phyloP scores from a whole-genome alignment of 2,329 filamentous ascomycete species.

The Aspergillus ibericus region DNA sequence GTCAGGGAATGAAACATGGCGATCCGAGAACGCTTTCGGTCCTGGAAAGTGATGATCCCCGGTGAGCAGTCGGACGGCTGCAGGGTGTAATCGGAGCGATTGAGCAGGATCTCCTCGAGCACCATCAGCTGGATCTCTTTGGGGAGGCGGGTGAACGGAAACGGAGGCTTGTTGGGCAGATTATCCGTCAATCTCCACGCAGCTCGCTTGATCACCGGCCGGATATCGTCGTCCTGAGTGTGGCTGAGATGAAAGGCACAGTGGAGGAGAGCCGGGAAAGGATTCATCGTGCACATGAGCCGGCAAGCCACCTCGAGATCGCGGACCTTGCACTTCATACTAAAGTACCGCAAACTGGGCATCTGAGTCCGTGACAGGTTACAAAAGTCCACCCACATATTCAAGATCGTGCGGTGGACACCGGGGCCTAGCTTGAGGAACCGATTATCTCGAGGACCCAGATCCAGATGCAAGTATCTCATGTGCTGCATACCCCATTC shows the following conservation, averaged over 20 bases:
- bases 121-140: slow-evolving; percentile 30
- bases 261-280: slow-evolving; percentile 21
- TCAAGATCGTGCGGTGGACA: slow-evolving; percentile 16
- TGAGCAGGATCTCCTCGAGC: slow-evolving; percentile 19
- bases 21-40: slow-evolving; percentile 15
- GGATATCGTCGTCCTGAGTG: slow-evolving; percentile 14
- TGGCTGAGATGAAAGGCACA: slow-evolving; percentile 24
- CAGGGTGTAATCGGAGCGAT: slow-evolving; percentile 17
- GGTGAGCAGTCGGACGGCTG: not conserved
- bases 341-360: slow-evolving; percentile 21
- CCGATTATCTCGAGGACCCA: slow-evolving; percentile 20
- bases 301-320: slow-evolving; percentile 18
- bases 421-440: slow-evolving; percentile 16
- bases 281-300: slow-evolving; percentile 18
- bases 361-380: slow-evolving; percentile 11
- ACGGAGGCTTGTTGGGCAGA: slow-evolving; percentile 10
- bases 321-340: slow-evolving; percentile 25
- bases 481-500: slow-evolving; percentile 17
- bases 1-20: slow-evolving; percentile 6
- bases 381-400: slow-evolving; percentile 24
- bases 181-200: slow-evolving; percentile 19
- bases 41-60: slow-evolving; percentile 16
- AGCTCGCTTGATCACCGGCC: slow-evolving; percentile 15
- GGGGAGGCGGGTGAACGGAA: slow-evolving; percentile 25
- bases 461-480: slow-evolving; percentile 21